Percentiles rank a stretch among this genome's conserved stretches.
Conservation (phyloP, 1,284 basidiomycete genomes). For the Ceratobasidium sp. region DNA sequence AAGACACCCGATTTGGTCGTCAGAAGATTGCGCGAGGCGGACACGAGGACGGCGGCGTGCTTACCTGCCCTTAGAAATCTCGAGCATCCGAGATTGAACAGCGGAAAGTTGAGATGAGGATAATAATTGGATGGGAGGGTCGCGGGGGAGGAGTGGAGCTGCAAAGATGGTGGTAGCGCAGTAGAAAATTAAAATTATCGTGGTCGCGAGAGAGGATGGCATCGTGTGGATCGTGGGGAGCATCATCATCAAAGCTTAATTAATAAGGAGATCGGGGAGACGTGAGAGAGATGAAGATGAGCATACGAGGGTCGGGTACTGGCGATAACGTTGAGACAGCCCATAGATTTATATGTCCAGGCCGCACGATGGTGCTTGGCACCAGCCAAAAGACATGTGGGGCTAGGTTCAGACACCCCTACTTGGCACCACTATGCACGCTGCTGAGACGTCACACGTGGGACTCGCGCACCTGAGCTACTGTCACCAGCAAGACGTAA, state of each 20-base stretch:
- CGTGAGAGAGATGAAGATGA: background rate
- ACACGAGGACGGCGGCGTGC: conserved; percentile 15
- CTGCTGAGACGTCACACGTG: background rate
- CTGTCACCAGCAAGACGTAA: background rate
- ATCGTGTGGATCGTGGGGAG: background rate
- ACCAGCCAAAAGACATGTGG: conserved; percentile 1
- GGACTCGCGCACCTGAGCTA: background rate
- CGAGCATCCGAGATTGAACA: conserved; percentile 31
- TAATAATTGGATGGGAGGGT: background rate
- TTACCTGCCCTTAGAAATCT: conserved; percentile 29
- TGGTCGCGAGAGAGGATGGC: background rate
- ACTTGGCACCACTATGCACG: background rate
- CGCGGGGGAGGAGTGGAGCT: background rate
- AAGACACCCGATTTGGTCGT: background rate
- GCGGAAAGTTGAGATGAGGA: conserved; percentile 9
- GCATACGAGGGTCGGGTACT: background rate
- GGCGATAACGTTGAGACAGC: background rate
- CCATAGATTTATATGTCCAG: background rate
- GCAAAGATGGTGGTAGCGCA: background rate
- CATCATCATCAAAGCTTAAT: background rate
- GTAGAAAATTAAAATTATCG: background rate
- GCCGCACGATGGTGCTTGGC: background rate
- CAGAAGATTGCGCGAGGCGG: background rate
- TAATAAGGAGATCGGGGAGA: background rate
- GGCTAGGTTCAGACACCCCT: background rate